A percentile compares a stretch with the other conserved stretches of the same genome.
Evolutionary conservation across 1,139 yeast species (phyloP).

Genomic region (Spathaspora sp.): DNA sequence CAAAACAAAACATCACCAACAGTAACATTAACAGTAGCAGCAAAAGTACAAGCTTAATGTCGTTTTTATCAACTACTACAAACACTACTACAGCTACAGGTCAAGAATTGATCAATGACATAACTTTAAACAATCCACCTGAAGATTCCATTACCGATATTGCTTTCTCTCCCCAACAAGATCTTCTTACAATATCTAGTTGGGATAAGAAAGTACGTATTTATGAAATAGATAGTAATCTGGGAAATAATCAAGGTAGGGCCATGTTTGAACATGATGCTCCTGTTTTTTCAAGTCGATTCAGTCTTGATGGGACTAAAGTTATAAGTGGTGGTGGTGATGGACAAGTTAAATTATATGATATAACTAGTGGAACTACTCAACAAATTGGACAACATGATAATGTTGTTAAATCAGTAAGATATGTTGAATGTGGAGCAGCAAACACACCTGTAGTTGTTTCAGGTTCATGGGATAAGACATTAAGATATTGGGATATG

Average conservation of each 20-base stretch:
- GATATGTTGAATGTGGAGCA: constrained; percentile 83
- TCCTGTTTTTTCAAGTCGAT: constrained; percentile 80
- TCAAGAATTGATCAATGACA: constrained; percentile 72
- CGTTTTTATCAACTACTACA: constrained; percentile 23
- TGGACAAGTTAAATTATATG: constrained; percentile 82
- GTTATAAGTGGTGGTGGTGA: constrained; percentile 93
- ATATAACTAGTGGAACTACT: constrained; percentile 76
- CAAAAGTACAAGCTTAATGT: too few species aligned
- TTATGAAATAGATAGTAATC: constrained; percentile 74
- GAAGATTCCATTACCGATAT: constrained; percentile 90
- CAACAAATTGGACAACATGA: constrained; percentile 88
- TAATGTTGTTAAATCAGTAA: constrained; percentile 71
- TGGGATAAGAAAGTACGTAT: constrained; percentile 97
- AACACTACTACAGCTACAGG: constrained; percentile 45
- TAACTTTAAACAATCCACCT: constrained; percentile 79
- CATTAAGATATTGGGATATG: constrained; percentile 90
- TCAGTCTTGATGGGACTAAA: constrained; percentile 85
- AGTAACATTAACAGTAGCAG: too few species aligned
- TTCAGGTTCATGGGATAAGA: constrained; percentile 96
- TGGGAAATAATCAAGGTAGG: constrained; percentile 76
- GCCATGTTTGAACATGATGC: constrained; percentile 89
- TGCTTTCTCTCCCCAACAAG: constrained; percentile 90
- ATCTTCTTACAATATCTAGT: constrained; percentile 74
- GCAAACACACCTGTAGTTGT: constrained; percentile 81
- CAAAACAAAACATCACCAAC: constrained; percentile 6